Conservation (phyloP, 1,284 basidiomycete species). For the Papiliotrema terrestris region DNA sequence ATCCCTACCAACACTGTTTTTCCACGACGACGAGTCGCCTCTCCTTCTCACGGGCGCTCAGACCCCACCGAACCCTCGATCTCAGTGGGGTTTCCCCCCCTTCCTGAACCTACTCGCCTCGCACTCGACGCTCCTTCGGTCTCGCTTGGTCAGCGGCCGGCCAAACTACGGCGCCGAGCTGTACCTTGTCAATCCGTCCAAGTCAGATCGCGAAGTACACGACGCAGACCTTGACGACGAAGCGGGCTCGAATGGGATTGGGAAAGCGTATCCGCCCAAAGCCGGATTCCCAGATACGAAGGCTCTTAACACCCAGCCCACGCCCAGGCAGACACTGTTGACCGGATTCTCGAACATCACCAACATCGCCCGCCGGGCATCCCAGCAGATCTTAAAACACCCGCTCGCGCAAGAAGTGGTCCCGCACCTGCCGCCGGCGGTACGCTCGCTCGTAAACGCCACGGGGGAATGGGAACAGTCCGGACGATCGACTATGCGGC, state of each 20-base stretch:
- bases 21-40: conserved; percentile 90
- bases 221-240: conserved; percentile 36
- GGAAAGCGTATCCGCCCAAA: conserved; percentile 51
- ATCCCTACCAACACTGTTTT: conserved; percentile 84
- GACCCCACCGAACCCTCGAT: conserved; percentile 38
- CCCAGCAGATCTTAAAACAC: conserved; percentile 87
- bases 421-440: conserved; percentile 87
- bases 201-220: conserved; percentile 84
- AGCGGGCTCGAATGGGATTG: conserved; percentile 12
- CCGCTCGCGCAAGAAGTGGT: conserved; percentile 90
- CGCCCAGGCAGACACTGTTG: conserved; percentile 50
- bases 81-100: conserved; percentile 61
- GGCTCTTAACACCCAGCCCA: conserved; percentile 17
- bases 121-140: conserved; percentile 70
- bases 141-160: conserved; percentile 47
- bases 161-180: conserved; percentile 54
- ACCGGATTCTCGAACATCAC: conserved; percentile 87
- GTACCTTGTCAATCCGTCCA: conserved; percentile 87
- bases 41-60: conserved; percentile 49
- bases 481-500: conserved; percentile 51
- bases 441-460: conserved; percentile 76
- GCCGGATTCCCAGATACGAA: conserved; percentile 48
- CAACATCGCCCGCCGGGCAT: conserved; percentile 78
- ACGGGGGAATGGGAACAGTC: conserved; percentile 64
- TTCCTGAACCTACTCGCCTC: conserved; percentile 66